A percentile compares a stretch with the other conserved stretches of the same genome.
phyloP scores from a whole-genome alignment of 2,329 filamentous ascomycete genomes.

The Emericellopsis cladophorae region DNA sequence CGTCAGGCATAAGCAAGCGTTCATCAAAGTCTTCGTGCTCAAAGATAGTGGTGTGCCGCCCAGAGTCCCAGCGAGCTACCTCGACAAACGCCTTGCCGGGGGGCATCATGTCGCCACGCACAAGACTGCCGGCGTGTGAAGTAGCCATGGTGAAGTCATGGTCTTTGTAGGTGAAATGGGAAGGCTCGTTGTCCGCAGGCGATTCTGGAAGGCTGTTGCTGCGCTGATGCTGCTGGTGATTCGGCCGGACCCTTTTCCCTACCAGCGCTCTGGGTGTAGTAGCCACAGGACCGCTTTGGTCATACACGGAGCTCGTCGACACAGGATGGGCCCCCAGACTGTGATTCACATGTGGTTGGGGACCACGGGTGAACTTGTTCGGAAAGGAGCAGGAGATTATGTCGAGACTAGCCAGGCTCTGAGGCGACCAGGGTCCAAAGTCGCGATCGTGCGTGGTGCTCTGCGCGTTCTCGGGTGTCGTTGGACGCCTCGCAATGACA shows the following conservation, averaged over 20 bases:
- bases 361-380: conserved; percentile 30
- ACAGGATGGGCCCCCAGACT: conserved; percentile 42
- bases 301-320: conserved; percentile 34
- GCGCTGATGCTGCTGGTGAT: conserved; percentile 54
- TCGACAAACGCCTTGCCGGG: conserved; percentile 75
- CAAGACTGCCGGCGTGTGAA: conserved; percentile 69
- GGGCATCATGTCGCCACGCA: conserved; percentile 74
- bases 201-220: conserved; percentile 85
- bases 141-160: conserved; percentile 47
- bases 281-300: conserved; percentile 36
- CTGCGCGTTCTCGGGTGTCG: conserved; percentile 29
- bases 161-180: conserved; percentile 38
- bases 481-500: conserved; percentile 28
- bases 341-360: conserved; percentile 25
- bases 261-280: conserved; percentile 44
- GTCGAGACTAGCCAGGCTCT: conserved; percentile 46
- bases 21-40: conserved; percentile 15
- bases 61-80: conserved; percentile 28
- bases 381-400: conserved; percentile 53
- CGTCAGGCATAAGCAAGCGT: not conserved
- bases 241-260: conserved; percentile 45
- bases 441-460: conserved; percentile 8
- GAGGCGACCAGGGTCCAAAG: conserved; percentile 29
- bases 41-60: conserved; percentile 42
- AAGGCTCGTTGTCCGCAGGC: conserved; percentile 51